Base-by-base conservation (phyloP, 208 protist species). In the Acanthamoeba lenticulata region DNA sequence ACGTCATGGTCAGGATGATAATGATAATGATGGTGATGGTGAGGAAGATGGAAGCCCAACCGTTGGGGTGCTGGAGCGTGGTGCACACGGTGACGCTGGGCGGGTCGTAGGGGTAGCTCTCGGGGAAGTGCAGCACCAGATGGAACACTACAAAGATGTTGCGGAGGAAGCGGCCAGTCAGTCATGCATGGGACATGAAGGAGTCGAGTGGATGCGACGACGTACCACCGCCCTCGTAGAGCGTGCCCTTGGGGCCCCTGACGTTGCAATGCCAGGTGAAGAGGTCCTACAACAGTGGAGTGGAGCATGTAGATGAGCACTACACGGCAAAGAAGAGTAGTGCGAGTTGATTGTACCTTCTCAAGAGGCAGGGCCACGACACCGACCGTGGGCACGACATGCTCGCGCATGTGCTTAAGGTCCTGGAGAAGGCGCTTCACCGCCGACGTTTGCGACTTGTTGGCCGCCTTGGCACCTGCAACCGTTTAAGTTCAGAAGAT, bases 261-360 rank as follows among this genome's bases (percentile, higher is more conserved):
- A 92, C 29, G 86, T 92, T 92, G 38, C 86, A 92, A 36, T 92
- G 86, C 86, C 86, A 92, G 15, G 60, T 74, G 40, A 92, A 92
- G 13, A 92, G 86, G 57, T 92, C 86, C 86, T 90, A n/a, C n/a
- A n/a, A n/a, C n/a, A n/a, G n/a, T n/a, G n/a, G n/a, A n/a, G n/a
- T n/a, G n/a, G n/a, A n/a, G n/a, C n/a, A n/a, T n/a, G n/a, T n/a
- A n/a, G n/a, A n/a, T n/a, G 74, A 34, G 6, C 13, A 34, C 60
- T 24, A 29, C 42, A 44, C 72, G 38, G 72, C 5, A 83, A 83
- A 29, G 13, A 11, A 45, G 42, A 83, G 38, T 13, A 42, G 42
- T 5, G 32, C 7, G 32, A 24, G n/a, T n/a, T n/a, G n/a, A n/a
- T n/a, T n/a, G 32, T n/a, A 90, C 83, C 83, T 92, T 92, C 62